Evolutionary conservation across 768 basidiomycete species (phyloP), one percentile per base, ranked within the genome.

Genomic region (Suillus subluteus): DNA sequence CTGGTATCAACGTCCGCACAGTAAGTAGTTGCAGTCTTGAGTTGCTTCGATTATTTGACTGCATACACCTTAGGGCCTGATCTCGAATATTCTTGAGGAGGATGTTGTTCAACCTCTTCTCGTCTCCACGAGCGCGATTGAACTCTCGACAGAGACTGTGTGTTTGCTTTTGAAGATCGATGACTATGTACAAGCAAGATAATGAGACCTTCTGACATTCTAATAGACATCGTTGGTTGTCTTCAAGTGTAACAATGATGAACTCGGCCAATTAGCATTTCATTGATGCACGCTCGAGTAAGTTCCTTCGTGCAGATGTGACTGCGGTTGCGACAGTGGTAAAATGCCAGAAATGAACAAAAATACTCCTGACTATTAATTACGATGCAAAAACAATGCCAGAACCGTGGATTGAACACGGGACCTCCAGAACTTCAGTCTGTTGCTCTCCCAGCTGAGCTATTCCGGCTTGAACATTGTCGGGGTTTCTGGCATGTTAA

Each of bases 1-100:
- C 98, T 35, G 98, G 98, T 40, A 99, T 99, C 79, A 99, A 99
- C 77, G 96, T 99, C 69, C 90, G 97, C 73, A 99, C 96, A 84
- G 96, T 95, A 72, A 52, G 86, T 76, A 58, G 41, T 30, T 9
- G 21, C 26, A 61, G 5, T 23, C 18, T 43, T 3, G 30, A n/a
- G 41, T 44, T 11, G 12, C 26, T 61, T 30, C 16, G 18, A 43
- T 43, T 6, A 43, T 32, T 21, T 61, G 30, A 61, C 59, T 11
- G 21, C 40, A 30, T 43, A 61, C 8, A 61, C 59, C 58, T 38
- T 70, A 96, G 95, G 97, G 98, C 15, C 83, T 97, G 72, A 97
- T 99, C 72, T 96, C 95, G 32, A 98, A 99, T 80, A 98, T 99
- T 69, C 75, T 97, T 40, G 97, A 98, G 76, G 98, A 99, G 78